Evolutionary conservation across 169 alveolate genomes (phyloP).

Genomic region (Plasmodium reichenowi): DNA sequence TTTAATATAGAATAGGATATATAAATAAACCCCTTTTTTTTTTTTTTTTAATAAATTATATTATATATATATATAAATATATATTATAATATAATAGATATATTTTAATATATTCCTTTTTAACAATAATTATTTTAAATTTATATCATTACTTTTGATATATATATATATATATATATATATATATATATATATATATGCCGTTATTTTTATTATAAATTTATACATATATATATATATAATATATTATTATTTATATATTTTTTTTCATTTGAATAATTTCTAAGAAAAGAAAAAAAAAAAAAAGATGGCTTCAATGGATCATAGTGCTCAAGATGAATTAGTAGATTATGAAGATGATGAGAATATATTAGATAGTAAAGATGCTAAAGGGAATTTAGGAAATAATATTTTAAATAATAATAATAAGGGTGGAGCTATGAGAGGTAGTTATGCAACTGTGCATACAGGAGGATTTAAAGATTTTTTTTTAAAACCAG

Average conservation of each 20-base stretch:
- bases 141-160: neutral
- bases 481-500: constrained; percentile 97
- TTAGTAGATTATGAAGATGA: constrained; percentile 88
- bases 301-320: constrained; percentile 74
- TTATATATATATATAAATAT: too few species aligned
- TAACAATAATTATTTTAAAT: too few species aligned
- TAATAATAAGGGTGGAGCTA: constrained; percentile 82
- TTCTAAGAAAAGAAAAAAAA: neutral
- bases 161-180: neutral
- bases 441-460: constrained; percentile 92
- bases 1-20: too few species aligned
- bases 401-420: constrained; percentile 77
- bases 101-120: too few species aligned
- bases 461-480: constrained; percentile 95
- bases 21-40: too few species aligned
- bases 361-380: constrained; percentile 79
- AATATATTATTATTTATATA: neutral
- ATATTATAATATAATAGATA: too few species aligned
- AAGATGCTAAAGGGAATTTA: constrained; percentile 67
- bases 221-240: neutral
- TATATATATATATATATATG: neutral
- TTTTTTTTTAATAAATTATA: too few species aligned
- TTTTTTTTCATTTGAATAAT: neutral
- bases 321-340: constrained; percentile 83
- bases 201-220: neutral